Percentiles rank a stretch among this genome's conserved stretches.
Conservation (phyloP, 2,329 filamentous ascomycete genomes). For the Coniochaeta prunicola region DNA sequence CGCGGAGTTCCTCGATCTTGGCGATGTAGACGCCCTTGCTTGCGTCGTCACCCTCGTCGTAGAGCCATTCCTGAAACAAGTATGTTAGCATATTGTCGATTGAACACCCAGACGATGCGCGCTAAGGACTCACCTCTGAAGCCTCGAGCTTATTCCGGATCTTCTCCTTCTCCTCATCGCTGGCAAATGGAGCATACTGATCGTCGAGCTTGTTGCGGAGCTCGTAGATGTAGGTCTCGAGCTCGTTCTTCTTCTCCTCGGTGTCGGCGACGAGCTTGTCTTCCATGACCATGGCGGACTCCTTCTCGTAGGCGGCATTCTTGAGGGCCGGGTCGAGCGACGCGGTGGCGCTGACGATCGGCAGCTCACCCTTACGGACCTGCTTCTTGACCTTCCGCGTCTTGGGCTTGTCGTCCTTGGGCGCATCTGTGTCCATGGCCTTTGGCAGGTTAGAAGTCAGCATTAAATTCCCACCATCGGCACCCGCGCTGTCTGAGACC, state of each 20-base stretch:
- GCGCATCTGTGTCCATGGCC: conserved; percentile 80
- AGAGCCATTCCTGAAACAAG: conserved; percentile 81
- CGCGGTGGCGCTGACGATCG: conserved; percentile 75
- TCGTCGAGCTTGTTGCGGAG: conserved; percentile 93
- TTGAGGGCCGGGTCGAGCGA: conserved; percentile 66
- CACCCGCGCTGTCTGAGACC: conserved; percentile 1
- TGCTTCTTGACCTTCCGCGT: conserved; percentile 99
- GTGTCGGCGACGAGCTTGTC: conserved; percentile 98
- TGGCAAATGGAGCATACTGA: conserved; percentile 80
- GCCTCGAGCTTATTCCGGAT: conserved; percentile 76
- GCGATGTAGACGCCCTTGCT: conserved; percentile 88
- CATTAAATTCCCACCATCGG: conserved; percentile 4
- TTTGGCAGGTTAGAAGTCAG: conserved; percentile 26
- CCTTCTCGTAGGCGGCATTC: conserved; percentile 67
- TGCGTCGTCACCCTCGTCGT: conserved; percentile 92
- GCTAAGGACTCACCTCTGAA: conserved; percentile 65
- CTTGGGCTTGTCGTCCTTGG: conserved; percentile 57
- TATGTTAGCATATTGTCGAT: conserved; percentile 14
- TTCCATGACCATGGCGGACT: conserved; percentile 89
- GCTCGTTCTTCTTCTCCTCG: conserved; percentile 99
- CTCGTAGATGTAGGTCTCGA: conserved; percentile 96
- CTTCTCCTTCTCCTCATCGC: conserved; percentile 85
- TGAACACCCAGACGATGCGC: too few relatives aligned
- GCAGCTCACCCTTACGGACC: conserved; percentile 92
- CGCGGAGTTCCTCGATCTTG: conserved; percentile 94